A percentile compares a stretch with the other conserved stretches of the same genome.
Conservation (phyloP, 345 rosid species). For the Hibiscus syriacus region DNA sequence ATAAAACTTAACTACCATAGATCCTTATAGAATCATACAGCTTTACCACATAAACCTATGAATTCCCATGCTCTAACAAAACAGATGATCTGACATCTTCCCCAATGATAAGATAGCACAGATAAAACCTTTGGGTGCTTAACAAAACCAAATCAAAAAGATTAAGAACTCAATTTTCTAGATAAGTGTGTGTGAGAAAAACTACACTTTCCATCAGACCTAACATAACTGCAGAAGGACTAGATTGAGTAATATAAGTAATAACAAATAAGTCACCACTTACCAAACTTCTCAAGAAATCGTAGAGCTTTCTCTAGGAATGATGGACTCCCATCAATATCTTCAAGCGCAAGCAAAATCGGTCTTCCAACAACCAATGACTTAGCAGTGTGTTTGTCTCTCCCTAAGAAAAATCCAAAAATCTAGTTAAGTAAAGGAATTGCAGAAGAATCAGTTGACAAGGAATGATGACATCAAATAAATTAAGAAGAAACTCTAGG, state of each 20-base stretch:
- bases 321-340: slow-evolving; percentile 98
- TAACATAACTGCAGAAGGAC: not conserved
- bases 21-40: too few species aligned
- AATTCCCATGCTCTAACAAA: too few species aligned
- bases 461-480: slow-evolving; percentile 6
- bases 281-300: slow-evolving; percentile 89
- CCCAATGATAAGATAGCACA: too few species aligned
- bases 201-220: not conserved
- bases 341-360: slow-evolving; percentile 95
- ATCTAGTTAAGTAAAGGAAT: slow-evolving; percentile 5
- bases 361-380: slow-evolving; percentile 99
- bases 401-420: slow-evolving; percentile 41
- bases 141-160: not conserved
- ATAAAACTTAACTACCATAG: too few species aligned
- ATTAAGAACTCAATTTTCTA: not conserved
- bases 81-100: too few species aligned
- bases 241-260: slow-evolving; percentile 3
- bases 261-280: slow-evolving; percentile 17
- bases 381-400: slow-evolving; percentile 85
- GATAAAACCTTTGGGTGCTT: not conserved
- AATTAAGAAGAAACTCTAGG: slow-evolving; percentile 8
- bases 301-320: slow-evolving; percentile 98
- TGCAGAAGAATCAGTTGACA: slow-evolving; percentile 1
- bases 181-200: not conserved
- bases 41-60: too few species aligned